phyloP scores from a whole-genome alignment of 148 eudicot genomes.

The Chenopodium album region DNA sequence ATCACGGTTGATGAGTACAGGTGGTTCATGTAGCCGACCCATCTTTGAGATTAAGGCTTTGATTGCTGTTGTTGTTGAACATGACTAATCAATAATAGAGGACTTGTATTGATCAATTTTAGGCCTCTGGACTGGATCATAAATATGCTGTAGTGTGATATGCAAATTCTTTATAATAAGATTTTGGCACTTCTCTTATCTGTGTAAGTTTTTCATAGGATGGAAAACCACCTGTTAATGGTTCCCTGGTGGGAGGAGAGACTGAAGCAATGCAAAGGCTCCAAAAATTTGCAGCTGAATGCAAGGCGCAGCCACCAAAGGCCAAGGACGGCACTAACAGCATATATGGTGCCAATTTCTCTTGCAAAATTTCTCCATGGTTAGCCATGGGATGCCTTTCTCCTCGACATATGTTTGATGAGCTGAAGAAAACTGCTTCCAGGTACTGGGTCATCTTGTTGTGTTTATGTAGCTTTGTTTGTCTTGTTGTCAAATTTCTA shows the following conservation, averaged over 20 bases:
- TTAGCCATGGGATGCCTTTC: conserved; percentile 94
- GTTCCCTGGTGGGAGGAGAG: conserved; percentile 88
- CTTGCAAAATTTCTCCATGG: conserved; percentile 98
- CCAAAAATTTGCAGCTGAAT: conserved; percentile 77
- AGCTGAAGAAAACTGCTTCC: conserved; percentile 76
- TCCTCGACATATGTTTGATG: conserved; percentile 93
- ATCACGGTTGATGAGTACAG: too few relatives aligned
- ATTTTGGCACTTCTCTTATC: neutral
- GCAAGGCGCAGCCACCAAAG: conserved; percentile 76
- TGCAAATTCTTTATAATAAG: neutral
- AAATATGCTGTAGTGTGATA: neutral
- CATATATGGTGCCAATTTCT: conserved; percentile 93
- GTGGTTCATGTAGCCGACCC: too few relatives aligned
- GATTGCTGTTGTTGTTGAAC: neutral
- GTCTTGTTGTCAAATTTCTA: neutral
- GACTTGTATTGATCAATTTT: neutral
- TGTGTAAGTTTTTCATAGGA: conserved; percentile 39
- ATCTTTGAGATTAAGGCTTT: too few relatives aligned
- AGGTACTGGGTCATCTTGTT: conserved; percentile 35
- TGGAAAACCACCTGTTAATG: conserved; percentile 67
- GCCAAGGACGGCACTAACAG: conserved; percentile 64
- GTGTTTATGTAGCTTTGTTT: neutral
- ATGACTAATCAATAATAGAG: too few relatives aligned
- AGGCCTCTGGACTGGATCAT: neutral
- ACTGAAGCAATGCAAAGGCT: conserved; percentile 91